Evolutionary conservation across 805 yeast species (phyloP), one percentile per base, ranked within the genome.

Genomic region (Spathaspora passalidarum): DNA sequence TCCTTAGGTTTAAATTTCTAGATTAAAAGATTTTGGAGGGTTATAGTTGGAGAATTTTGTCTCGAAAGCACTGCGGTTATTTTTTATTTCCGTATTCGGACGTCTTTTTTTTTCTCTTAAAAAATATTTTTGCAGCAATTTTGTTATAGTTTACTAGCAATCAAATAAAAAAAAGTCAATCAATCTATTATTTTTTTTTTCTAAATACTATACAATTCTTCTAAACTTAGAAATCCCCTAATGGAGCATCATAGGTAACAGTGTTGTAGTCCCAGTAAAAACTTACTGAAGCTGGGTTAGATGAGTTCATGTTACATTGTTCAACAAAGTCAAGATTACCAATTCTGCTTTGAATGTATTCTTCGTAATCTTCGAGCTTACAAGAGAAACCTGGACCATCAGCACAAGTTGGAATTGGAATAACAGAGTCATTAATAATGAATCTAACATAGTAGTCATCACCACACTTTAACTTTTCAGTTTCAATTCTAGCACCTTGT

Each of bases 351-450:
- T 52, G 45, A 34, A 71, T 55, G 45, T 62, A 62, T 2, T 56
- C 48, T 47, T 65, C 63, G 52, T 55, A 74, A 34, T 67, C 66
- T 9, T 58, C 50, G 23, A 72, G 50, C 65, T 69, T 57, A 50
- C 76, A 71, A 6, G 73, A 65, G 49, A 69, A 71, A 0, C 76
- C 75, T 3, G 76, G 76, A 2, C 76, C 76, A 40, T 51, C 45
- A 40, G 57, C 56, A 51, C 75, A 71, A 16, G 43, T 48, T 36
- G 57, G 55, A 35, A 69, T 51, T 4, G 76, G 76, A 32, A 56
- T 48, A 17, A 71, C 76, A 3, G 76, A 65, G 48, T 68, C 74
- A 50, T 71, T 71, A 46, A 71, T 52, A 42, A 71, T 53, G 51
- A 58, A 68, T 51, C 76, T 59, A 8, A 71, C 70, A 49, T 66